Conservation (phyloP, 2,329 filamentous ascomycete genomes). For the Teratosphaeria viscida region DNA sequence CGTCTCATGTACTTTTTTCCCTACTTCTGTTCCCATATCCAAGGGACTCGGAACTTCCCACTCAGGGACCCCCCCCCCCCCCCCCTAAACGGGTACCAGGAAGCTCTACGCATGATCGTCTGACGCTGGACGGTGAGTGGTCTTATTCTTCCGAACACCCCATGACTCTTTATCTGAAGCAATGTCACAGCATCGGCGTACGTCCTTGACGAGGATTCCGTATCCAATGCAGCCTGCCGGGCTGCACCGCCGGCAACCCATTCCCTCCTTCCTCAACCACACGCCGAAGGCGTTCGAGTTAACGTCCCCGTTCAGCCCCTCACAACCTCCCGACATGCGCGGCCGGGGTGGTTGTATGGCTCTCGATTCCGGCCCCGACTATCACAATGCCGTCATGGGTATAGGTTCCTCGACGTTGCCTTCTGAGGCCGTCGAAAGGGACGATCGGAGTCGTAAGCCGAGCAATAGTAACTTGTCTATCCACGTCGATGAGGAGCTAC, state of each 20-base stretch:
- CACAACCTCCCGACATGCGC: conserved; percentile 21
- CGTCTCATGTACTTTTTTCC: neutral
- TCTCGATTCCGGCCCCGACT: conserved; percentile 8
- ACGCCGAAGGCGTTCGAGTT: conserved; percentile 24
- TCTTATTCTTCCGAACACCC: neutral
- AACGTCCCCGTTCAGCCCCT: conserved; percentile 14
- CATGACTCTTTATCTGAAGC: conserved; percentile 13
- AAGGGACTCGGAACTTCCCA: neutral
- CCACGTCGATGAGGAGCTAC: conserved; percentile 13
- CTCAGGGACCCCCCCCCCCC: conserved; percentile 2
- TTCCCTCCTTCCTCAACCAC: conserved; percentile 24
- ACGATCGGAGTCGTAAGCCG: conserved; percentile 11
- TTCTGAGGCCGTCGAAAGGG: conserved; percentile 7
- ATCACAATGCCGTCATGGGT: conserved; percentile 20
- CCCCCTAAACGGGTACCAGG: conserved; percentile 1
- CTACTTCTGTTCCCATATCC: neutral
- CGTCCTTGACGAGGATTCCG: conserved; percentile 14
- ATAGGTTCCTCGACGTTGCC: conserved; percentile 13
- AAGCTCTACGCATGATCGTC: neutral
- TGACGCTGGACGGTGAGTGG: conserved; percentile 2
- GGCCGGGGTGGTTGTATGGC: conserved; percentile 12
- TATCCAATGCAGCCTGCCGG: conserved; percentile 26
- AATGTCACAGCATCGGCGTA: conserved; percentile 11
- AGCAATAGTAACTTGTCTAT: conserved; percentile 20
- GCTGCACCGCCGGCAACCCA: conserved; percentile 16